Percentiles rank a stretch among this genome's conserved stretches.
phyloP scores from a whole-genome alignment of 2,329 filamentous ascomycete genomes.

The Aureobasidium sp. region DNA sequence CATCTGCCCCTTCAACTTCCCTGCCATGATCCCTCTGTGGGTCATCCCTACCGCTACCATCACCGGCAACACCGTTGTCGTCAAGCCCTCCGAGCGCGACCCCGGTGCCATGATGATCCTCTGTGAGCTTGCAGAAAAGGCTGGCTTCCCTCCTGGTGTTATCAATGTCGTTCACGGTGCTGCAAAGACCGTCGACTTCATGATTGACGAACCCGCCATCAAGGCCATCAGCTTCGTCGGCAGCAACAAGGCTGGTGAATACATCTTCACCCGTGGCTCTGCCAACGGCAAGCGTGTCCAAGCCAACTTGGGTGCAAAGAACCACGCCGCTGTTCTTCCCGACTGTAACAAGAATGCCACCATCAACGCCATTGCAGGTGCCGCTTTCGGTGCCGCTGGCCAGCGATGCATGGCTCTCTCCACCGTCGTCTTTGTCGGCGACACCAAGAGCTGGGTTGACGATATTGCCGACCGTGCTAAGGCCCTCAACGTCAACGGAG shows the following conservation, averaged over 20 bases:
- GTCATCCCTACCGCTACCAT: slow-evolving; percentile 76
- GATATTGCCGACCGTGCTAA: slow-evolving; percentile 72
- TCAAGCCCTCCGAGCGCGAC: slow-evolving; percentile 82
- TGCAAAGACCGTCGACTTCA: slow-evolving; percentile 74
- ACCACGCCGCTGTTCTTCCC: slow-evolving; percentile 74
- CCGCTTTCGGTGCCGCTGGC: slow-evolving; percentile 75
- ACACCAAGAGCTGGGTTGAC: slow-evolving; percentile 73
- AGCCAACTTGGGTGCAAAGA: slow-evolving; percentile 81
- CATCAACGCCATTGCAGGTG: slow-evolving; percentile 72
- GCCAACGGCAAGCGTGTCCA: slow-evolving; percentile 84
- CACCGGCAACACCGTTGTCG: slow-evolving; percentile 63
- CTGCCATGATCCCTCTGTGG: slow-evolving; percentile 86
- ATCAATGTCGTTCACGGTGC: slow-evolving; percentile 73
- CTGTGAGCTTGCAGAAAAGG: slow-evolving; percentile 68
- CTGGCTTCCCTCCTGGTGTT: slow-evolving; percentile 73
- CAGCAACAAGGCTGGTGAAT: slow-evolving; percentile 74
- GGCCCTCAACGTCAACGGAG: slow-evolving; percentile 64
- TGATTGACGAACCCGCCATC: slow-evolving; percentile 75
- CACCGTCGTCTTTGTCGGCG: slow-evolving; percentile 76
- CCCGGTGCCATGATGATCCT: slow-evolving; percentile 80
- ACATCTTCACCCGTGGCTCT: slow-evolving; percentile 70
- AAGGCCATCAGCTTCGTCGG: slow-evolving; percentile 84
- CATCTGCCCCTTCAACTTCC: slow-evolving; percentile 87
- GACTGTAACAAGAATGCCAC: slow-evolving; percentile 89
- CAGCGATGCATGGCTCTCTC: slow-evolving; percentile 83